These are phyloP conservation scores for Singerocomus inundabilis DNA, from an alignment of 1,284 basidiomycete genomes.

Conservation along the genomic window DNA sequence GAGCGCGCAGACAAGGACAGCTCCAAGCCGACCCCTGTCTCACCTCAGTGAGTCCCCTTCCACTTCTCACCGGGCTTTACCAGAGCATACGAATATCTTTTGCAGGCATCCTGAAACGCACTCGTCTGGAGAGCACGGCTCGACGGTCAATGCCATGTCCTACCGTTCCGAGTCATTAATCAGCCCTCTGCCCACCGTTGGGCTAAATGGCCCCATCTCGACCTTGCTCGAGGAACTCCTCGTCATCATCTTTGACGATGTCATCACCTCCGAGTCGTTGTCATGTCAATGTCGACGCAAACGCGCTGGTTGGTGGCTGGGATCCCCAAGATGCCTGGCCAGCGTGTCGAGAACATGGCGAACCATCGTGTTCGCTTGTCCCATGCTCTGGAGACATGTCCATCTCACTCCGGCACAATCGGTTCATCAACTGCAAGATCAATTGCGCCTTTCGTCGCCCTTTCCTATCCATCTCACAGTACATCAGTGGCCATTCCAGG, in stretches of 20 bases:
- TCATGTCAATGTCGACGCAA: neutral
- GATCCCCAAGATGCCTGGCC: slow-evolving; percentile 16
- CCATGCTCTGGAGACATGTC: slow-evolving; percentile 21
- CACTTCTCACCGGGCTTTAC: neutral
- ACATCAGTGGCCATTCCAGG: slow-evolving; percentile 23
- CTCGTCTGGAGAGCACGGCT: neutral
- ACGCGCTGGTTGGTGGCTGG: neutral
- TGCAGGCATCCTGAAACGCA: neutral
- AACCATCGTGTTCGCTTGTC: slow-evolving; percentile 15
- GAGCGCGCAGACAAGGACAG: neutral
- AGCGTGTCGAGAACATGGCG: slow-evolving; percentile 19
- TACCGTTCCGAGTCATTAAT: neutral
- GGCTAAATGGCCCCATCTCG: slow-evolving; percentile 9
- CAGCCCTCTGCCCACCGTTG: too few species aligned
- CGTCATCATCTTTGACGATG: slow-evolving; percentile 20
- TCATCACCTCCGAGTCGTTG: slow-evolving; percentile 14
- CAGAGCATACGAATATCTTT: neutral
- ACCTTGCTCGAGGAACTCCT: slow-evolving; percentile 21
- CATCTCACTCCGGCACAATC: slow-evolving; percentile 18
- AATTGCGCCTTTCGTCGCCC: slow-evolving; percentile 15
- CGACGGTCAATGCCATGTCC: neutral
- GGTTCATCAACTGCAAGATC: slow-evolving; percentile 13
- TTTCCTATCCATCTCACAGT: slow-evolving; percentile 17
- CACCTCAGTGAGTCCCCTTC: slow-evolving; percentile 3
- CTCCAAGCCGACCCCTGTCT: neutral